phyloP scores from a whole-genome alignment of 768 basidiomycete genomes.

The Boletellus ananas region DNA sequence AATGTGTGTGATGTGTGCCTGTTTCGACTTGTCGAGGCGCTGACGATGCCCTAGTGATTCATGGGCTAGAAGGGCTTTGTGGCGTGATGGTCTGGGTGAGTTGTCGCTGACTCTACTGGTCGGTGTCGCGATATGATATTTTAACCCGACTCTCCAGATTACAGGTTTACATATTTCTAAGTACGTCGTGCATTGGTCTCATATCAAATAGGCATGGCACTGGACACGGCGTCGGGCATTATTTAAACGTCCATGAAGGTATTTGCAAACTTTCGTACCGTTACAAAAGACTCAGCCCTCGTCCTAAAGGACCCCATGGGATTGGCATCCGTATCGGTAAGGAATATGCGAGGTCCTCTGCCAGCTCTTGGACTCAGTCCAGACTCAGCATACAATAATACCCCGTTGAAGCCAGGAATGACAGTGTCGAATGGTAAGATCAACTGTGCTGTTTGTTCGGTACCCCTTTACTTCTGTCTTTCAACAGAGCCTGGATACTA shows the following conservation, averaged over 20 bases:
- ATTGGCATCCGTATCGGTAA: slow-evolving; percentile 43
- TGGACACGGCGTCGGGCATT: slow-evolving; percentile 93
- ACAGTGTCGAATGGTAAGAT: slow-evolving; percentile 75
- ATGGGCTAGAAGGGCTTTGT: slow-evolving; percentile 73
- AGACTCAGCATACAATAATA: slow-evolving; percentile 58
- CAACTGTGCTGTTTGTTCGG: neutral
- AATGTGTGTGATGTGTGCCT: slow-evolving; percentile 38
- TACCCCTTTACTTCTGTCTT: neutral
- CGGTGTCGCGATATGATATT: neutral
- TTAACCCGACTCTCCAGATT: slow-evolving; percentile 39
- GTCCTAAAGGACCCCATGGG: slow-evolving; percentile 49
- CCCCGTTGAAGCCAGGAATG: slow-evolving; percentile 77
- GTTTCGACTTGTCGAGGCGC: neutral
- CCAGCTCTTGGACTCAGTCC: neutral
- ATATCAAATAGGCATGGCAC: slow-evolving; percentile 68
- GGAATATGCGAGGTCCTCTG: neutral
- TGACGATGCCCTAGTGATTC: slow-evolving; percentile 53
- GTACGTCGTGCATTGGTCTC: neutral
- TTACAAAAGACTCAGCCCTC: slow-evolving; percentile 3
- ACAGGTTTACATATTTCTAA: slow-evolving; percentile 38
- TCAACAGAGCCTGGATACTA: slow-evolving; percentile 83
- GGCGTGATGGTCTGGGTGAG: slow-evolving; percentile 84
- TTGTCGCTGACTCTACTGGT: neutral
- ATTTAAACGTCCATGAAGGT: slow-evolving; percentile 90
- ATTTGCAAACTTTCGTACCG: neutral